These are phyloP conservation scores for Gliomastix tumulicola DNA, from an alignment of 2,329 filamentous ascomycete species.

Conservation along the genomic window DNA sequence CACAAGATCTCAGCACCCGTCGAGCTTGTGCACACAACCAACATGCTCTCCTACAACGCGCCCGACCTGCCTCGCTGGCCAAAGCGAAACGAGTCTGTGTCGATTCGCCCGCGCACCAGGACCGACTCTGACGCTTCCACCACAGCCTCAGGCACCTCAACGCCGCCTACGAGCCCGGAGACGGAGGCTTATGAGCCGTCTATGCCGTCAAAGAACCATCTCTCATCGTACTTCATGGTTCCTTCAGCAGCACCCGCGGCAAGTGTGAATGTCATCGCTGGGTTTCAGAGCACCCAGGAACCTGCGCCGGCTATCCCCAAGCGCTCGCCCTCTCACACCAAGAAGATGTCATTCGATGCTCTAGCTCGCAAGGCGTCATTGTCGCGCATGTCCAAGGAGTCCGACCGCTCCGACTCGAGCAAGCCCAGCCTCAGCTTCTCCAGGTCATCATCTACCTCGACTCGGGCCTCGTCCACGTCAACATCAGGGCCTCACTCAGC, in stretches of 20 bases:
- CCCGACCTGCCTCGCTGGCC: conserved; percentile 62
- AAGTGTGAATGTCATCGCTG: too few species aligned
- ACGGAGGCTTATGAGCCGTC: conserved; percentile 46
- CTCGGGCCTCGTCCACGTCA: conserved; percentile 40
- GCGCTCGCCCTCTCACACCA: conserved; percentile 81
- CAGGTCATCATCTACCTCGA: conserved; percentile 49
- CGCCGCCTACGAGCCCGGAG: conserved; percentile 64
- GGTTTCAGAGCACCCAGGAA: conserved; percentile 32
- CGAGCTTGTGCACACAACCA: conserved; percentile 86
- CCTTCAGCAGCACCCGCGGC: too few species aligned
- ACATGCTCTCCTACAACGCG: conserved; percentile 92
- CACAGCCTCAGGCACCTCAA: conserved; percentile 42
- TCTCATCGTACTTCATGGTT: conserved; percentile 59
- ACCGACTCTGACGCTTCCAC: conserved; percentile 62
- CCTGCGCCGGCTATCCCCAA: conserved; percentile 63
- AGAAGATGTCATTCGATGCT: conserved; percentile 70
- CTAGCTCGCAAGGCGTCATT: conserved; percentile 60
- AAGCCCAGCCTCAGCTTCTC: conserved; percentile 51
- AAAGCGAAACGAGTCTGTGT: conserved; percentile 42
- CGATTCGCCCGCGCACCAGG: conserved; percentile 47
- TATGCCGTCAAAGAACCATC: conserved; percentile 57
- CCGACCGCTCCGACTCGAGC: conserved; percentile 43
- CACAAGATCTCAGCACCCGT: conserved; percentile 82
- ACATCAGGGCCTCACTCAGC: conserved; percentile 18
- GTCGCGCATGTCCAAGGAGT: conserved; percentile 50